A percentile compares a stretch with the other conserved stretches of the same genome.
Evolutionary conservation across 805 yeast genomes (phyloP).

Genomic region (Ogataea paradorogensis): DNA sequence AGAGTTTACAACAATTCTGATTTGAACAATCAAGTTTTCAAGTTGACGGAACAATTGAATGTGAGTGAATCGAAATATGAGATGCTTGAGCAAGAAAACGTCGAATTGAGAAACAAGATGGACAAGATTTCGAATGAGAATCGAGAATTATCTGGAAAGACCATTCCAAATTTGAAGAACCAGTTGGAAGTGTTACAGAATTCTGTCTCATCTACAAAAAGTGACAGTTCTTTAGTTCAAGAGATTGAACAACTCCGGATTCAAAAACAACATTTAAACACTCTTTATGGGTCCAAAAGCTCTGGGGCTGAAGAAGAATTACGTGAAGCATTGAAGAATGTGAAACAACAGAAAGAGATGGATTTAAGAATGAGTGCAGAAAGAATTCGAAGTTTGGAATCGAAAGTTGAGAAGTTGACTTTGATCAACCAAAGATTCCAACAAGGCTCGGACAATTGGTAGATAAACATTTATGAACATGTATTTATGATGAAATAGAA

Average conservation of each 20-base stretch:
- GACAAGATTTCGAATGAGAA: constrained; percentile 40
- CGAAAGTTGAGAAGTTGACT: constrained; percentile 20
- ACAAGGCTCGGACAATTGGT: neutral
- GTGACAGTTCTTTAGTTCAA: constrained; percentile 16
- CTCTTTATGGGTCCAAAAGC: constrained; percentile 27
- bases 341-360: constrained; percentile 27
- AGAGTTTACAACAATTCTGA: constrained; percentile 55
- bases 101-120: constrained; percentile 38
- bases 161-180: constrained; percentile 47
- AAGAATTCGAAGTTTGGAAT: constrained; percentile 23
- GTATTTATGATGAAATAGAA: constrained; percentile 1
- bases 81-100: constrained; percentile 36
- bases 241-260: constrained; percentile 29
- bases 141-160: constrained; percentile 39
- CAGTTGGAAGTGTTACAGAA: constrained; percentile 35
- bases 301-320: constrained; percentile 27
- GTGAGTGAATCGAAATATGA: constrained; percentile 47
- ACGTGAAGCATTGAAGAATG: constrained; percentile 29
- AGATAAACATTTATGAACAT: constrained; percentile 2
- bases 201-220: constrained; percentile 11
- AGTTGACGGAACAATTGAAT: constrained; percentile 46
- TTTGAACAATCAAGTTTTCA: constrained; percentile 44
- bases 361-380: constrained; percentile 27
- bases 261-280: constrained; percentile 34
- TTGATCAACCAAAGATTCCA: constrained; percentile 9